Conservation (phyloP, 2,329 filamentous ascomycete genomes). For the Dryadomyces quercus-mongolicae region DNA sequence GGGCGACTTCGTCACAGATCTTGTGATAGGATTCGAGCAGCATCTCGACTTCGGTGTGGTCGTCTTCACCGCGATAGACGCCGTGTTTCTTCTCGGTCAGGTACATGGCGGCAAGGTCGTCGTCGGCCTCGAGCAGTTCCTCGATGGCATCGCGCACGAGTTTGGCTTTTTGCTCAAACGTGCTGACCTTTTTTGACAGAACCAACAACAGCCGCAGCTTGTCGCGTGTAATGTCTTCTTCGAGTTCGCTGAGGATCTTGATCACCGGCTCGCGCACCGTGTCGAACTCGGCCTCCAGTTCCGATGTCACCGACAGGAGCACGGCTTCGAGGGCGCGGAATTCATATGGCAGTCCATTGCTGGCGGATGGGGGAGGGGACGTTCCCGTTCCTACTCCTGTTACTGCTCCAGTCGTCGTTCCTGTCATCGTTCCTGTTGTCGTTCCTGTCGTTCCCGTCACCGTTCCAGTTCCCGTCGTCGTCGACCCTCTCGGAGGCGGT, state of each 20-base stretch:
- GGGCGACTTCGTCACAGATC: slow-evolving; percentile 93
- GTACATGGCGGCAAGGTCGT: slow-evolving; percentile 92
- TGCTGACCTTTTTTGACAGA: slow-evolving; percentile 88
- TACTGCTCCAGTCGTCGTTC: neutral
- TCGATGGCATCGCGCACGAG: slow-evolving; percentile 91
- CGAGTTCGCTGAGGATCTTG: slow-evolving; percentile 74
- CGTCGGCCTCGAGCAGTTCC: slow-evolving; percentile 88
- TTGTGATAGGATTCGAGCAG: slow-evolving; percentile 95
- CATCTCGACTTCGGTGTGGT: slow-evolving; percentile 96
- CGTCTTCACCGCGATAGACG: slow-evolving; percentile 60
- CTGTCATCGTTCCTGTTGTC: neutral
- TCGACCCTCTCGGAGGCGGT: neutral
- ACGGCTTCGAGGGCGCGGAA: slow-evolving; percentile 93
- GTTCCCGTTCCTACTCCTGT: neutral
- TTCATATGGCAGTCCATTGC: slow-evolving; percentile 71
- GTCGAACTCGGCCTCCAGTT: slow-evolving; percentile 89
- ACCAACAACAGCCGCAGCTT: slow-evolving; percentile 85
- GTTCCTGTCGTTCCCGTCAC: neutral
- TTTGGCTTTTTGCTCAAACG: slow-evolving; percentile 94
- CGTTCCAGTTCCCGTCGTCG: neutral
- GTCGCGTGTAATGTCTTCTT: slow-evolving; percentile 93
- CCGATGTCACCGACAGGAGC: slow-evolving; percentile 82
- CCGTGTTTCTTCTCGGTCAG: slow-evolving; percentile 77
- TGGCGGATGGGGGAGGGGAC: neutral
- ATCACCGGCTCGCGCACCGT: slow-evolving; percentile 87